phyloP scores from a whole-genome alignment of 768 basidiomycete genomes.

The Zangia roseola region DNA sequence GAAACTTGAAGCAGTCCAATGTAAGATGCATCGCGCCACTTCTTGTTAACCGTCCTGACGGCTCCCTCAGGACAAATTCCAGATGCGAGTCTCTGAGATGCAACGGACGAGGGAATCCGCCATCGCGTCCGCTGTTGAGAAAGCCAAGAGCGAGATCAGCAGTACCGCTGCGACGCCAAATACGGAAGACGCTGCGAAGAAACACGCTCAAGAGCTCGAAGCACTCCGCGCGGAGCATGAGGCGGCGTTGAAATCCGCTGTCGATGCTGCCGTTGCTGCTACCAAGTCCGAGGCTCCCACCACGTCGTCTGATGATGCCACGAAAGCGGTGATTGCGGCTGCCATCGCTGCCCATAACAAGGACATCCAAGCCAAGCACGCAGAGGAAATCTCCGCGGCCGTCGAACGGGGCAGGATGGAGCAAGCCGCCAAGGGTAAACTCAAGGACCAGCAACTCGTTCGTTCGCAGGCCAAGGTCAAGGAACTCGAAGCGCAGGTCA shows the following conservation, averaged over 20 bases:
- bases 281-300: constrained; percentile 36
- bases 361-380: constrained; percentile 44
- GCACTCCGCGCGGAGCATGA: constrained; percentile 56
- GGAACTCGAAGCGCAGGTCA: constrained; percentile 63
- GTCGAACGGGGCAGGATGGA: constrained; percentile 72
- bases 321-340: constrained; percentile 48
- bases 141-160: constrained; percentile 48
- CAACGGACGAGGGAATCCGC: constrained; percentile 51
- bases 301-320: constrained; percentile 28
- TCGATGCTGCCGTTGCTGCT: constrained; percentile 44
- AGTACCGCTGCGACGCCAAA: constrained; percentile 18
- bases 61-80: constrained; percentile 57
- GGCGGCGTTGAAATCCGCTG: constrained; percentile 50
- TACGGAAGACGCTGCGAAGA: constrained; percentile 43
- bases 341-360: constrained; percentile 51
- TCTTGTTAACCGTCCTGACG: constrained; percentile 2
- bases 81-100: constrained; percentile 49
- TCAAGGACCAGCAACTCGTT: constrained; percentile 72
- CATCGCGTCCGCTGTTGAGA: constrained; percentile 57
- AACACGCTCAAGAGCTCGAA: constrained; percentile 60
- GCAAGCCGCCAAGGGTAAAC: constrained; percentile 53
- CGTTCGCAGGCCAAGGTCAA: constrained; percentile 60
- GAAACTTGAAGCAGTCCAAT: constrained; percentile 36
- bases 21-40: constrained; percentile 9
- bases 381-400: constrained; percentile 60